Base-by-base conservation (phyloP, 1,284 basidiomycete species). In the Ustilago bromivora region DNA sequence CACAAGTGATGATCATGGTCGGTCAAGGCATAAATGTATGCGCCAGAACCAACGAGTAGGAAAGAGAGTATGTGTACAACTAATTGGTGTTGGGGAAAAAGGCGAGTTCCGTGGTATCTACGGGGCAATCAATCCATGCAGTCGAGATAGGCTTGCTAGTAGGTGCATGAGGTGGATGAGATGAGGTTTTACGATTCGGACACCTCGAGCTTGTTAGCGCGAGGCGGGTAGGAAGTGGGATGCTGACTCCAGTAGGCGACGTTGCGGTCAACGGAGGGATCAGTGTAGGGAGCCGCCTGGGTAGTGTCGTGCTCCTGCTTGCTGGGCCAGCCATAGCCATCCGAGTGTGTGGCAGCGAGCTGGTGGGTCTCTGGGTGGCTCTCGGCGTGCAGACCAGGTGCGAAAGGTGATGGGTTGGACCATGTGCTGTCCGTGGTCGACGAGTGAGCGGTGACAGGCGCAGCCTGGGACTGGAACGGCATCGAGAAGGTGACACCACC, bases 301-400 rank as follows among this genome's bases (percentile, higher is more conserved):
- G 90, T 43, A 84, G 88, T 66, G 84, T 86, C n/a, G 91, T 90
- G 69, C 88, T 89, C 47, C 87, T 78, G 76, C 68, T 78, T 78
- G 43, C 57, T 56, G 19, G 76, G 64, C 76, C 76, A 78, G 36
- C 71, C 66, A 53, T 78, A 78, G 53, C 66, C 66, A 41, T 73
- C 76, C 35, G 62, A 34, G 47, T 77, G 75, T 13, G 66, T 41
- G 1, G 65, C 53, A 2, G 57, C 49, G 2, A 69, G 71, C 38
- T 69, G 53, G 19, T 77, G 71, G 23, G 67, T 61, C 34, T 60
- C 59, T 1, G 76, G 57, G 34, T 70, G 71, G 17, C 57, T 57
- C 56, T 78, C 71, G 41, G 71, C 76, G 54, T 78, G 76, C 10
- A 71, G 76, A 10, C 76, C 76, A 19, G 71, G 60, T 0, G 60